phyloP scores from a whole-genome alignment of 495 filamentous ascomycete species.

The Terfezia boudieri region DNA sequence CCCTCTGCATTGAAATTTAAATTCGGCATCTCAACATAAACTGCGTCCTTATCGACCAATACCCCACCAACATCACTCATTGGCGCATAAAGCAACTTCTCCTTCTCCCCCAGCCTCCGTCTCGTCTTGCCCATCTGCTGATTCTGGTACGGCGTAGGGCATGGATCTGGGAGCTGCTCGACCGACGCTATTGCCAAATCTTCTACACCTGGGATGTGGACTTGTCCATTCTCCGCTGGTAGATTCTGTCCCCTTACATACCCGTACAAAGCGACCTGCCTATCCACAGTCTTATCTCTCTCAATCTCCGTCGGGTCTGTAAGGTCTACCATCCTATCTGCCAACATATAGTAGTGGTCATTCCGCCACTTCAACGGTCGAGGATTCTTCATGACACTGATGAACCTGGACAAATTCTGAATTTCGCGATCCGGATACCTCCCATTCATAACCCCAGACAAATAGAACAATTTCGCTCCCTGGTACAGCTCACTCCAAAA shows the following conservation, averaged over 20 bases:
- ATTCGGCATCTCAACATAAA: conserved; percentile 56
- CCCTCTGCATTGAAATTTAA: conserved; percentile 46
- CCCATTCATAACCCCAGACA: conserved; percentile 86
- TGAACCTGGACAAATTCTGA: conserved; percentile 79
- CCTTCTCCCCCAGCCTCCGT: conserved; percentile 71
- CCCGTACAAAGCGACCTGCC: conserved; percentile 74
- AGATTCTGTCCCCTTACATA: conserved; percentile 96
- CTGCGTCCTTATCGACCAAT: conserved; percentile 56
- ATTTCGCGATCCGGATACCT: conserved; percentile 92
- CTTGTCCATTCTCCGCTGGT: conserved; percentile 57
- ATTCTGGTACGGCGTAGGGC: conserved; percentile 77
- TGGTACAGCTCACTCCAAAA: conserved; percentile 95
- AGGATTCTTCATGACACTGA: conserved; percentile 97
- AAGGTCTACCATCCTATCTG: conserved; percentile 82
- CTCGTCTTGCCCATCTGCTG: conserved; percentile 62
- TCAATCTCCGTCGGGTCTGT: conserved; percentile 82
- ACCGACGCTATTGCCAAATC: conserved; percentile 68
- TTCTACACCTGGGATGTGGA: conserved; percentile 88
- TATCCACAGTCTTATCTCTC: conserved; percentile 66
- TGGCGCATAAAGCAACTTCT: conserved; percentile 83
- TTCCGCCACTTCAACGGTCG: conserved; percentile 92
- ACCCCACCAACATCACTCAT: conserved; percentile 96
- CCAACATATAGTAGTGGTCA: conserved; percentile 76
- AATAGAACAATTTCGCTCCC: conserved; percentile 87
- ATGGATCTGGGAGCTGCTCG: conserved; percentile 78